phyloP scores from a whole-genome alignment of 2,329 filamentous ascomycete genomes.

The Colletotrichum lindemuthianum region DNA sequence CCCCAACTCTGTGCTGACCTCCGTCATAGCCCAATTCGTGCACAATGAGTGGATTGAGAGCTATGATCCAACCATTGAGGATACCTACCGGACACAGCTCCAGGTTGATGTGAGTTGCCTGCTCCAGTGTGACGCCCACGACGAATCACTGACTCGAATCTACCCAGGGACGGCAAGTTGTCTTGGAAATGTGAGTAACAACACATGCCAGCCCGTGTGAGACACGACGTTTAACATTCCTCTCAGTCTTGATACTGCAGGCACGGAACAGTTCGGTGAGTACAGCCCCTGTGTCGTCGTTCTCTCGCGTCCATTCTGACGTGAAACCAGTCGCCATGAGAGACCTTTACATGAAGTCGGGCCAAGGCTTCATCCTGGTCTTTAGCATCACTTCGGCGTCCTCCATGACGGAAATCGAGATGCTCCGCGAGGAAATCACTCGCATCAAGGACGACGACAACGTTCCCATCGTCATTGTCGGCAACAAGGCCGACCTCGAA shows the following conservation, averaged over 20 bases:
- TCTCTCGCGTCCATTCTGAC: neutral
- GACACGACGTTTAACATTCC: conserved; percentile 40
- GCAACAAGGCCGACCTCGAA: conserved; percentile 91
- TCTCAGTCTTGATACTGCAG: conserved; percentile 82
- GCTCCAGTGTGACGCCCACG: neutral
- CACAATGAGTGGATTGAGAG: conserved; percentile 95
- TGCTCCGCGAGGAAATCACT: conserved; percentile 87
- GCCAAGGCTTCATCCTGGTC: conserved; percentile 89
- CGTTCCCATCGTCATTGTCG: conserved; percentile 88
- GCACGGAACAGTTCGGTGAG: conserved; percentile 92
- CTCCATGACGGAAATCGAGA: conserved; percentile 83
- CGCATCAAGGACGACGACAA: conserved; percentile 90
- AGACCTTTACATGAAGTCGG: conserved; percentile 92
- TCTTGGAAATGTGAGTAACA: conserved; percentile 81
- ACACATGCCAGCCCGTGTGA: neutral
- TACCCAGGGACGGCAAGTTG: conserved; percentile 81
- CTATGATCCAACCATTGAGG: conserved; percentile 83
- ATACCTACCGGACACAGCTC: conserved; percentile 79
- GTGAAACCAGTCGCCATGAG: conserved; percentile 67
- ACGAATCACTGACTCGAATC: conserved; percentile 44
- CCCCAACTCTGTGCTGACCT: conserved; percentile 3
- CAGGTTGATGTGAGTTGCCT: conserved; percentile 80
- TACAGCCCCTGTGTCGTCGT: conserved; percentile 38
- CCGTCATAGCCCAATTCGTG: conserved; percentile 82
- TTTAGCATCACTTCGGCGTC: conserved; percentile 90